phyloP scores from a whole-genome alignment of 1,284 basidiomycete species.

The Polyporus tsugae region DNA sequence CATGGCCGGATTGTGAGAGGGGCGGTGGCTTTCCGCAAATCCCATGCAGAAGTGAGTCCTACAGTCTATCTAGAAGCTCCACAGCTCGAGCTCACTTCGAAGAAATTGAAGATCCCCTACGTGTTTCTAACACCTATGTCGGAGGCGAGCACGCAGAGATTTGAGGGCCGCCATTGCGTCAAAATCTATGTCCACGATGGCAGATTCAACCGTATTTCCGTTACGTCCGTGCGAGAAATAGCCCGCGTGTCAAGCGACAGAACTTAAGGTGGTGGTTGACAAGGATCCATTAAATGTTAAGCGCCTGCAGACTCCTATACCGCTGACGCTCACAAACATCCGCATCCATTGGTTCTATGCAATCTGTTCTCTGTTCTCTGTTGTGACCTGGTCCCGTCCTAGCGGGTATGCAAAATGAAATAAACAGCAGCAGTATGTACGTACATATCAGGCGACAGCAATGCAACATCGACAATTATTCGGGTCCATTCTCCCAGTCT shows the following conservation, averaged over 20 bases:
- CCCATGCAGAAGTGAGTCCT: no score
- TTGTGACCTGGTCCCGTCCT: constrained; percentile 11
- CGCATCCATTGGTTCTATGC: background rate
- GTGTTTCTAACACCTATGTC: no score
- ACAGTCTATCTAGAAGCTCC: no score
- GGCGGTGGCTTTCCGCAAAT: no score
- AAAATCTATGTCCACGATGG: no score
- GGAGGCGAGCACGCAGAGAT: no score
- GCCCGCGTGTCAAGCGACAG: background rate
- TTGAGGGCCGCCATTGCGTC: no score
- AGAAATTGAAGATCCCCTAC: no score
- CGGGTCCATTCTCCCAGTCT: constrained; percentile 9
- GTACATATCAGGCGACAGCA: constrained; percentile 30
- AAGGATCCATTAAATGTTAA: no score
- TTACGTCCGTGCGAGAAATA: background rate
- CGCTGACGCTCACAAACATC: background rate
- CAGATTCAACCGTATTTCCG: background rate
- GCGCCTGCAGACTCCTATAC: no score
- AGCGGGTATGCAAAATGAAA: constrained; percentile 23
- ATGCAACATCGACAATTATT: constrained; percentile 20
- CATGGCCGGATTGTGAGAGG: background rate
- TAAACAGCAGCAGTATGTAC: constrained; percentile 30
- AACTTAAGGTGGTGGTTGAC: background rate
- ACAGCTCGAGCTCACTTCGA: no score
- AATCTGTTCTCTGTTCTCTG: no score